A percentile compares a stretch with the other conserved stretches of the same genome.
Evolutionary conservation across 1,284 basidiomycete species (phyloP).

Genomic region (Tilletia indica): DNA sequence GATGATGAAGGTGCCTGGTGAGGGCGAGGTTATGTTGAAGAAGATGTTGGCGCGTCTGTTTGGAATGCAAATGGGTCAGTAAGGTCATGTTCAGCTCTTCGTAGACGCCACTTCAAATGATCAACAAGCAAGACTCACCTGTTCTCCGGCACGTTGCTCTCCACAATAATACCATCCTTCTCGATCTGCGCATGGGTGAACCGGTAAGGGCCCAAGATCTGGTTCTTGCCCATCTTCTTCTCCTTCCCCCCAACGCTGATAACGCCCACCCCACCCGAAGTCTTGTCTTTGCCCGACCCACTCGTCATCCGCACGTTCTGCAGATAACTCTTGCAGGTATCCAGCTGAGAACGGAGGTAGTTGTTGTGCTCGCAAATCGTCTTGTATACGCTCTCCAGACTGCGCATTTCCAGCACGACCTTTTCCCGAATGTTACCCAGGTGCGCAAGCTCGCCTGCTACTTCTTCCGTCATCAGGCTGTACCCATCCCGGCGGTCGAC

Average conservation of each 20-base stretch:
- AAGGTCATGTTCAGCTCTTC: no score
- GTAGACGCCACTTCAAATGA: no score
- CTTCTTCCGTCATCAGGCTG: slow-evolving; percentile 94
- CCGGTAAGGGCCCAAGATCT: no score
- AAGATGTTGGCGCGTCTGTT: no score
- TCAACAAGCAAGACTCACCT: no score
- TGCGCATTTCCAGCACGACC: slow-evolving; percentile 85
- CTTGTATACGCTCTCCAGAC: slow-evolving; percentile 93
- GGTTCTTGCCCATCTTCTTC: no score
- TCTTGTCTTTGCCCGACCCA: slow-evolving; percentile 54
- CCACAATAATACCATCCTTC: no score
- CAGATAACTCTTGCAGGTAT: slow-evolving; percentile 98
- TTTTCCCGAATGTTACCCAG: slow-evolving; percentile 95
- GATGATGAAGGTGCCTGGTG: slow-evolving; percentile 97
- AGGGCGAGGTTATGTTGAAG: slow-evolving; percentile 94
- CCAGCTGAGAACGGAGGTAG: slow-evolving; percentile 90
- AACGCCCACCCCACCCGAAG: no score
- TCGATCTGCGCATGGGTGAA: no score
- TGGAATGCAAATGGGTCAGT: no score
- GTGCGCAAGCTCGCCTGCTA: slow-evolving; percentile 88
- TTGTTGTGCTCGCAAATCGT: slow-evolving; percentile 99
- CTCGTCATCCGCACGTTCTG: slow-evolving; percentile 88
- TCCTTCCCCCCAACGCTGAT: no score
- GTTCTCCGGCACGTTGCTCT: no score
- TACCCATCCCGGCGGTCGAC: slow-evolving; percentile 80